Evolutionary conservation across 768 basidiomycete genomes (phyloP).

Genomic region (Psilocybe azurescens): DNA sequence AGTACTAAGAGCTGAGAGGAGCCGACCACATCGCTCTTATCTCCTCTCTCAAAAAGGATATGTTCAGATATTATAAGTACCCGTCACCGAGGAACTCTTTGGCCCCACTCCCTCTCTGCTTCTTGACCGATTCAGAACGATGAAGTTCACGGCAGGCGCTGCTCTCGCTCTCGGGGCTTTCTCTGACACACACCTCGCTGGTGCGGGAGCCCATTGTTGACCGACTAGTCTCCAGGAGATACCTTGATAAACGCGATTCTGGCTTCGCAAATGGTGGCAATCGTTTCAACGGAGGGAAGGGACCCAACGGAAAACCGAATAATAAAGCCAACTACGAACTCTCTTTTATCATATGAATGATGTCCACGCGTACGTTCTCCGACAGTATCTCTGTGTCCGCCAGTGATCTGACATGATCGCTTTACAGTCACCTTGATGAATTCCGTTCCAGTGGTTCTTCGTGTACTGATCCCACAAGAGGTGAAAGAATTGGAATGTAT

Average conservation of each 20-base stretch:
- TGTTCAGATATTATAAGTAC: not conserved
- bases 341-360: slow-evolving; percentile 47
- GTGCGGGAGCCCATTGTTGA: slow-evolving; percentile 22
- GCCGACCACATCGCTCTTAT: not conserved
- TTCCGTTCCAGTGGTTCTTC: slow-evolving; percentile 40
- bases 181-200: slow-evolving; percentile 1
- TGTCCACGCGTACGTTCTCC: slow-evolving; percentile 40
- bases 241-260: slow-evolving; percentile 26
- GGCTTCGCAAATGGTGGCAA: slow-evolving; percentile 30
- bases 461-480: slow-evolving; percentile 37
- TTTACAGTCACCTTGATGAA: slow-evolving; percentile 41
- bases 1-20: not conserved
- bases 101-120: slow-evolving; percentile 1
- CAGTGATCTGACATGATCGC: not conserved
- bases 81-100: not conserved
- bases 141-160: slow-evolving; percentile 1
- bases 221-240: slow-evolving; percentile 28
- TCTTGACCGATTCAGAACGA: slow-evolving; percentile 1
- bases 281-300: slow-evolving; percentile 24
- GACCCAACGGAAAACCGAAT: slow-evolving; percentile 19
- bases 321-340: slow-evolving; percentile 28
- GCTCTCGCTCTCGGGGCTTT: slow-evolving; percentile 5
- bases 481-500: slow-evolving; percentile 16
- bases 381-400: not conserved
- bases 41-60: not conserved